Base-by-base conservation (phyloP, 73 alveolate species). In the Paramecium caudatum region DNA sequence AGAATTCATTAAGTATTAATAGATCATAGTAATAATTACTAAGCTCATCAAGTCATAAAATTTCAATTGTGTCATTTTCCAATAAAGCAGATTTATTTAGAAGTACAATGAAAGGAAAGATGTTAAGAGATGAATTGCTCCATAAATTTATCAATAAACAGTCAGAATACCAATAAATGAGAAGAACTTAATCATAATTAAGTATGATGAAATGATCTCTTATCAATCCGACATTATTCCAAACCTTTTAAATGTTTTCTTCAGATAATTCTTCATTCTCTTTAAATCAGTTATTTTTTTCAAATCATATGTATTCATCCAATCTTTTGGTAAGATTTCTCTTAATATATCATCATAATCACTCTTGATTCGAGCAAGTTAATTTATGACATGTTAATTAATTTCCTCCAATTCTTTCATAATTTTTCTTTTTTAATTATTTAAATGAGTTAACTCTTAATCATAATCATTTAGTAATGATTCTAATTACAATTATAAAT, bases 321-420 rank as follows among this genome's bases (percentile, higher is more conserved):
- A 70, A 86, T 86, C 80, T 25, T 86, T 62, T 5, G 93, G 84
- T 4, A 86, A 32, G 13, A 86, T 78, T 46, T 86, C 93, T 30
- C 68, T 86, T 30, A 62, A 46, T 36, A 86, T 86, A 41, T 86
- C 93, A 61, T 86, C 93, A 43, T 86, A 86, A 43, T 86, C 93
- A 43, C 62, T 86, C 30, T 78, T 86, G 3, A 86, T 86, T 63
- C 62, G 12, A 21, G 82, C 84, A 5, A 86, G 36, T 23, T 48
- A 17, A 16, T 25, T 27, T 0, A 86, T 78, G 5, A 86, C 93
- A 45, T 69, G 33, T 45, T 62, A n/a, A 43, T 86, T 62, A 8
- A 86, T 86, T 33, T 86, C 81, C 43, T 86, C 93, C 39, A 86
- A 41, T 9, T 86, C 93, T 10, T 70, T 63, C 25, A 37, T 62